Evolutionary conservation across 2,329 filamentous ascomycete genomes (phyloP), one percentile per base, ranked within the genome.

Genomic region (Stemphylium beticola): DNA sequence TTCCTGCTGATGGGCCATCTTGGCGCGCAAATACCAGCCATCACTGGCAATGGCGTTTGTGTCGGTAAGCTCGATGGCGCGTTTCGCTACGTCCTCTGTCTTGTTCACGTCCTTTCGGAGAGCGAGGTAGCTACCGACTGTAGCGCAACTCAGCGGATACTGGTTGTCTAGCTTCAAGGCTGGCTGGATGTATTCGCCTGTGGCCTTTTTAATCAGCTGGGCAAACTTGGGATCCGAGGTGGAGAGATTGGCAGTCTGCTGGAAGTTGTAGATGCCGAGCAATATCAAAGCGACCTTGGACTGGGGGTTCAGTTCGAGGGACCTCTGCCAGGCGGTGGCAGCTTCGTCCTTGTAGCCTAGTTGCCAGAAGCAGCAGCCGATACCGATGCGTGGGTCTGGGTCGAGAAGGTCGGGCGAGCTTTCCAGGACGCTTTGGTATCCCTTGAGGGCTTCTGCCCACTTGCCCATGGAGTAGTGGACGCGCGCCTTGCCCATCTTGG

Each of bases 321-420:
- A 87, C 60, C 95, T 84, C 71, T 96, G 90, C 95, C 95, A 99
- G 11, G 95, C 93, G 42, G 82, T 80, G 71, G 91, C 93, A 7
- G 96, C 95, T 67, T 96, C 92, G 31, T 96, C 91, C 75, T 96
- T 97, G 80, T 91, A 92, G 10, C 93, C 93, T 24, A 99, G 82
- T 75, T 96, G 91, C 95, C 96, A 99, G 74, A 97, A 89, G 79
- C 95, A 99, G 76, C 92, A 95, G 40, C 95, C 95, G 69, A 99
- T 93, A 50, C 95, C 95, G 65, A 99, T 93, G 65, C 96, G 86
- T 64, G 95, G 96, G 75, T 99, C 95, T 0, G 95, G 95, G 69
- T 99, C 95, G 37, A 90, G 86, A 68, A 98, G 82, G 63, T 91
- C 87, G 2, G 95, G 95, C 80, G 93, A 92, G 75, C 90, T 92